phyloP scores from a whole-genome alignment of 2,329 filamentous ascomycete genomes.

The Xylariaceae sp. region DNA sequence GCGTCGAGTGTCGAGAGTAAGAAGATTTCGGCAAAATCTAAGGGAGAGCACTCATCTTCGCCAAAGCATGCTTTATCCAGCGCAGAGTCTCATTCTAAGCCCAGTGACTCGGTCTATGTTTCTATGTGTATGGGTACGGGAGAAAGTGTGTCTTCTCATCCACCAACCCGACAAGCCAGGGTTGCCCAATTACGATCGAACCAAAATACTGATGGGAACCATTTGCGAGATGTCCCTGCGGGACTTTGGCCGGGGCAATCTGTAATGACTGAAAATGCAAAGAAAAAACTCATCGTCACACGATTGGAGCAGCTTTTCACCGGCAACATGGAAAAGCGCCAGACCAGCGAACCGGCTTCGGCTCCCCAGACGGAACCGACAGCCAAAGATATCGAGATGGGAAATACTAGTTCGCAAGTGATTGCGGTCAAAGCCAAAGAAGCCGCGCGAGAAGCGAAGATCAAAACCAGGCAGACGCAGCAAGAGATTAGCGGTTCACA shows the following conservation, averaged over 20 bases:
- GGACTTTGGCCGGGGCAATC: slow-evolving; percentile 58
- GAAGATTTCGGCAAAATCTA: slow-evolving; percentile 37
- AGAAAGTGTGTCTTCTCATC: slow-evolving; percentile 40
- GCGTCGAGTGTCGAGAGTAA: slow-evolving; percentile 39
- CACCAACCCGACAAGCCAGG: slow-evolving; percentile 32
- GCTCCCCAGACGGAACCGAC: slow-evolving; percentile 26
- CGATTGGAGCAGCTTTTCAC: slow-evolving; percentile 78
- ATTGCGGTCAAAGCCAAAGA: slow-evolving; percentile 25
- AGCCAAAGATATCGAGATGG: slow-evolving; percentile 29
- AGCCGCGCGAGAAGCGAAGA: slow-evolving; percentile 44
- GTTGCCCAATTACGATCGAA: slow-evolving; percentile 39
- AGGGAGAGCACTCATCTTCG: slow-evolving; percentile 39
- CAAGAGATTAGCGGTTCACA: slow-evolving; percentile 39
- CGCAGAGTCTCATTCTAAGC: slow-evolving; percentile 48
- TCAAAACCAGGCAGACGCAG: slow-evolving; percentile 33
- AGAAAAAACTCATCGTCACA: slow-evolving; percentile 69
- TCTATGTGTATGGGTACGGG: slow-evolving; percentile 61
- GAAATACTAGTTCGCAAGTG: slow-evolving; percentile 12
- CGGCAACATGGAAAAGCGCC: slow-evolving; percentile 49
- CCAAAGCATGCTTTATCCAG: slow-evolving; percentile 49
- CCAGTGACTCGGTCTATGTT: slow-evolving; percentile 59
- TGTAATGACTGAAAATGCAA: slow-evolving; percentile 64
- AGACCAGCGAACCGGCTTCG: slow-evolving; percentile 32
- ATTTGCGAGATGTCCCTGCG: slow-evolving; percentile 66
- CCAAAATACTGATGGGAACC: slow-evolving; percentile 58